A percentile compares a stretch with the other conserved stretches of the same genome.
phyloP scores from a whole-genome alignment of 2,329 filamentous ascomycete species.

The Nannizziopsis barbatae region DNA sequence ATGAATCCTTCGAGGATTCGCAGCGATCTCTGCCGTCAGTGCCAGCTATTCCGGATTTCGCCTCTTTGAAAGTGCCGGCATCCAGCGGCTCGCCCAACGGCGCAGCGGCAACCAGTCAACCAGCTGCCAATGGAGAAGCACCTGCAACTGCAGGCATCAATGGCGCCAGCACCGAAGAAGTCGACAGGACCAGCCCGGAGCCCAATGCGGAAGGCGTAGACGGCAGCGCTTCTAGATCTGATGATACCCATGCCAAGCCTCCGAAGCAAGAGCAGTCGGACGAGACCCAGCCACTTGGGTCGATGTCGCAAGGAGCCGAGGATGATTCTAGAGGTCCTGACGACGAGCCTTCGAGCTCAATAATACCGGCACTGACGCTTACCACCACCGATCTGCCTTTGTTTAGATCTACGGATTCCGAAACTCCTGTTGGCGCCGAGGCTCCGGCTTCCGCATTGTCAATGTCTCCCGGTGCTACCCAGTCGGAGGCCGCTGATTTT shows the following conservation, averaged over 20 bases:
- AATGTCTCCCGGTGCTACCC: slow-evolving; percentile 11
- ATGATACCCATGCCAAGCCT: background rate
- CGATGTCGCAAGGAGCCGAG: background rate
- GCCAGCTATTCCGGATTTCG: slow-evolving; percentile 1
- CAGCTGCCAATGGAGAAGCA: background rate
- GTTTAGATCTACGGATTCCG: slow-evolving; percentile 5
- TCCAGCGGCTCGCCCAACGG: background rate
- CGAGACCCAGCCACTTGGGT: background rate
- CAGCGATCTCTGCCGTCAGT: background rate
- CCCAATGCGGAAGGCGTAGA: background rate
- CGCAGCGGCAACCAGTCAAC: background rate
- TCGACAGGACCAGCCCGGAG: background rate
- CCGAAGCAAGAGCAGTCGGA: slow-evolving; percentile 4
- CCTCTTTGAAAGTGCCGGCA: background rate
- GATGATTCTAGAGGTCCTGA: background rate
- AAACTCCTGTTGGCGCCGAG: slow-evolving; percentile 8
- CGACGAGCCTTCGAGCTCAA: background rate
- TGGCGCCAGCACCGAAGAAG: background rate
- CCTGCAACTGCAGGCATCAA: no score
- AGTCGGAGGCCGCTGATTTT: slow-evolving; percentile 13
- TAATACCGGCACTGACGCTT: slow-evolving; percentile 4
- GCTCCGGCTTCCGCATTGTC: slow-evolving; percentile 5
- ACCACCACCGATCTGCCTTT: background rate
- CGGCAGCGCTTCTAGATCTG: background rate
- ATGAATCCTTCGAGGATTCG: background rate